Conservation (phyloP, 805 yeast species). For the Kluyveromyces siamensis region DNA sequence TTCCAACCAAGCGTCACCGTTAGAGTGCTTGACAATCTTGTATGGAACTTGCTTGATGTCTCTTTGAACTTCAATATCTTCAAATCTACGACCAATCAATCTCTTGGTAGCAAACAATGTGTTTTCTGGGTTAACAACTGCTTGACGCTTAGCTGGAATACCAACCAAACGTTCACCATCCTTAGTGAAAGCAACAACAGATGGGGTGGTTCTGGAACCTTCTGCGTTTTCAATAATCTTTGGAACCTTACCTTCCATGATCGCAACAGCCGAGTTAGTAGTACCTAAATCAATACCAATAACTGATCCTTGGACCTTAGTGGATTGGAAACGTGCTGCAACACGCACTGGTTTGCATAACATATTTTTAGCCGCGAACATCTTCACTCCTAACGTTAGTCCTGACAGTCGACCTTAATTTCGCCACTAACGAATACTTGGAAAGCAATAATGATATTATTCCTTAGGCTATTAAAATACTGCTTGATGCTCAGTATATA, state of each 20-base stretch:
- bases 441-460: no score
- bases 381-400: conserved; percentile 1
- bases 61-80: conserved; percentile 83
- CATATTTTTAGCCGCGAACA: conserved; percentile 23
- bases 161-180: conserved; percentile 90
- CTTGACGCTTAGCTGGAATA: conserved; percentile 93
- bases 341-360: conserved; percentile 16
- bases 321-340: conserved; percentile 28
- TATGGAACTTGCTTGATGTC: conserved; percentile 84
- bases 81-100: conserved; percentile 87
- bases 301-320: conserved; percentile 37
- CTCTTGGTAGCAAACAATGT: conserved; percentile 93
- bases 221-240: conserved; percentile 73
- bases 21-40: conserved; percentile 79
- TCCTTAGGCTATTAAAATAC: background rate
- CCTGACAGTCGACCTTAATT: no score
- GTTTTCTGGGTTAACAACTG: conserved; percentile 89
- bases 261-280: conserved; percentile 81
- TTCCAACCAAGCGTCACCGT: conserved; percentile 96
- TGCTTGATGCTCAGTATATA: background rate
- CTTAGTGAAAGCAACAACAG: conserved; percentile 89
- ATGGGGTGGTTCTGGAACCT: conserved; percentile 84
- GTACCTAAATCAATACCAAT: conserved; percentile 84
- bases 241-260: conserved; percentile 62
- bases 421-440: no score